A percentile compares a stretch with the other conserved stretches of the same genome.
Conservation (phyloP, 345 rosid genomes). For the Geranium brycei region DNA sequence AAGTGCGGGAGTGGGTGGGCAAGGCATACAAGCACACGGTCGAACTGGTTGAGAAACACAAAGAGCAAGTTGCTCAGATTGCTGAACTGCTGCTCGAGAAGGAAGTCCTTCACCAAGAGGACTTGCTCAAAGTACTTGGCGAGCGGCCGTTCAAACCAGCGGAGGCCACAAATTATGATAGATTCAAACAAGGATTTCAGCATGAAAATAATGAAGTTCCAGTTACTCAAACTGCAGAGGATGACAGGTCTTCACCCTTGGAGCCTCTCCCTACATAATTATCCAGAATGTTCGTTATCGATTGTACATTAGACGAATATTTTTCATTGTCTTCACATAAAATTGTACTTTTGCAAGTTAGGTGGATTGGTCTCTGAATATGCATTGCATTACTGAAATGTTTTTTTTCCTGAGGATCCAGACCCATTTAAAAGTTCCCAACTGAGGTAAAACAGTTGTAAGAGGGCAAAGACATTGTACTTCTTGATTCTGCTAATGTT, state of each 20-base stretch:
- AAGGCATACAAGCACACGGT: conserved; percentile 59
- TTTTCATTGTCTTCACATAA: not conserved
- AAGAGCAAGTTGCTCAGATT: conserved; percentile 58
- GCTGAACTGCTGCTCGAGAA: conserved; percentile 78
- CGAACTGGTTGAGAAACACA: conserved; percentile 59
- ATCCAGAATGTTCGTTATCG: not conserved
- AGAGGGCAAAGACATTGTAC: no score
- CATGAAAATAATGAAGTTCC: conserved; percentile 20
- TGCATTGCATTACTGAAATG: no score
- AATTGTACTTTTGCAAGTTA: not conserved
- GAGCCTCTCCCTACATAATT: not conserved
- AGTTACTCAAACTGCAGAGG: not conserved
- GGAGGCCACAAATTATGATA: conserved; percentile 64
- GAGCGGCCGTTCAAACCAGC: conserved; percentile 65
- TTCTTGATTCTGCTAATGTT: no score
- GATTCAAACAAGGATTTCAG: conserved; percentile 62
- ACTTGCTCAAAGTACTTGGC: conserved; percentile 56
- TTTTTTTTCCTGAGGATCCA: no score
- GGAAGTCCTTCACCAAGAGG: conserved; percentile 83
- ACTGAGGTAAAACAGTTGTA: no score
- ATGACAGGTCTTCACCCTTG: conserved; percentile 8
- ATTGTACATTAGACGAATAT: not conserved
- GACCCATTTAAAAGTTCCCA: no score
- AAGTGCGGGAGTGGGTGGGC: conserved; percentile 80
- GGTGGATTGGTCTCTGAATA: not conserved